These are phyloP conservation scores for Alternaria sp. DNA, from an alignment of 2,329 filamentous ascomycete species.

Conservation along the genomic window DNA sequence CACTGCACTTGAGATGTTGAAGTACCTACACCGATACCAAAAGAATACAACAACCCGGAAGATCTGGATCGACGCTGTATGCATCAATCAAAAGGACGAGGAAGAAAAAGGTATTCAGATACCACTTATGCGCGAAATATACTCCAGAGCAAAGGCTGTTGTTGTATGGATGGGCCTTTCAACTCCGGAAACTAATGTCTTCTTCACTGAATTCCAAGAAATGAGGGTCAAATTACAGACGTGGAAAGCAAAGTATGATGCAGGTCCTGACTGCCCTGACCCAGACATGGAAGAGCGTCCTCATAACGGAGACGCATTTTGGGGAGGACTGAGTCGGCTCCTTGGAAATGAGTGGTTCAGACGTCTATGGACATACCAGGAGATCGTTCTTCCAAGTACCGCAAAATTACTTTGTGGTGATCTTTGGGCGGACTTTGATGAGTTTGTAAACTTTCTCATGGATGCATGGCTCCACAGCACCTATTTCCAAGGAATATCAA, in stretches of 20 bases:
- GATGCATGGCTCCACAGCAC: background rate
- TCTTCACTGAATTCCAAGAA: background rate
- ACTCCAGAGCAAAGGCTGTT: background rate
- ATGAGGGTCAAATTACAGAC: background rate
- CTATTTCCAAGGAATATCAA: no score
- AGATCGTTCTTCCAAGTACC: background rate
- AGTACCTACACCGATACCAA: background rate
- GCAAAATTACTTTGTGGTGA: background rate
- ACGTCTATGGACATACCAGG: background rate
- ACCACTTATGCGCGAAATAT: background rate
- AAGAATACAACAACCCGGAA: rapidly evolving
- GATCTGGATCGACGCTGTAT: background rate
- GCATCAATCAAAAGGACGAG: background rate
- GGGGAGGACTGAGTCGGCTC: rapidly evolving
- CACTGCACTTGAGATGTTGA: background rate
- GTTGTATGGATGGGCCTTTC: background rate
- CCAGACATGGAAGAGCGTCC: background rate
- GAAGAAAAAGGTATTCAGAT: background rate
- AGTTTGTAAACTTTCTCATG: rapidly evolving
- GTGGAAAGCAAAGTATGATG: background rate
- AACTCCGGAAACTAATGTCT: background rate
- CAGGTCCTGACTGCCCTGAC: background rate
- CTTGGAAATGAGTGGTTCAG: background rate
- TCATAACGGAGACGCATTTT: background rate
- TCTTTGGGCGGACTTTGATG: background rate